Percentiles rank a stretch among this genome's conserved stretches.
These are phyloP conservation scores for Bruguiera gymnorhiza DNA, from an alignment of 345 rosid genomes.

Conservation along the genomic window DNA sequence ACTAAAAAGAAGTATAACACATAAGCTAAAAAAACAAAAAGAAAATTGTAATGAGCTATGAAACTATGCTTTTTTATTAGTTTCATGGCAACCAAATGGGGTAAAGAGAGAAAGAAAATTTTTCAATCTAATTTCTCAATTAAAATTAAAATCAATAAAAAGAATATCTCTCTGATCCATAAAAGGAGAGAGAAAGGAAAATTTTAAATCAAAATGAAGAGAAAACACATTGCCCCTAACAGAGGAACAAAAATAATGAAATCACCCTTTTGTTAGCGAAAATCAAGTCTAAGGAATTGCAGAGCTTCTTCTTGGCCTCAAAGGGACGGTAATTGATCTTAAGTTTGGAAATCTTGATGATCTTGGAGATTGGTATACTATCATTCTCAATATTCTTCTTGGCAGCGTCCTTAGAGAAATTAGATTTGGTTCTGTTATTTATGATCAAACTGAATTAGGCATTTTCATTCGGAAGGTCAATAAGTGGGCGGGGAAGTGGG, in stretches of 20 bases:
- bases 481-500: constrained; percentile 46
- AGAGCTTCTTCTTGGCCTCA: constrained; percentile 48
- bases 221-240: too few species aligned
- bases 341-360: constrained; percentile 57
- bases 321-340: constrained; percentile 42
- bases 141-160: too few species aligned
- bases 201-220: too few species aligned
- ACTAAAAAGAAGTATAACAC: too few species aligned
- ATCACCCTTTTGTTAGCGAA: constrained; percentile 46
- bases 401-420: constrained; percentile 50
- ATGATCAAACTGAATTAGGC: constrained; percentile 63
- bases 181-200: too few species aligned
- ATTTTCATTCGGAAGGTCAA: constrained; percentile 29
- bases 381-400: constrained; percentile 61
- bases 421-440: constrained; percentile 61
- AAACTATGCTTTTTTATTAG: too few species aligned
- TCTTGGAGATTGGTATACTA: constrained; percentile 53
- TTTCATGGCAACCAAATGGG: too few species aligned
- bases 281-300: constrained; percentile 46
- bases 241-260: constrained; percentile 3
- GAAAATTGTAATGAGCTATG: too few species aligned
- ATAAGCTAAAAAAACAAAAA: too few species aligned
- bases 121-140: too few species aligned
- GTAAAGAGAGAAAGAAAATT: too few species aligned
- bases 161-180: too few species aligned